phyloP scores from a whole-genome alignment of 306 rosid genomes.

The Prunus dulcis region DNA sequence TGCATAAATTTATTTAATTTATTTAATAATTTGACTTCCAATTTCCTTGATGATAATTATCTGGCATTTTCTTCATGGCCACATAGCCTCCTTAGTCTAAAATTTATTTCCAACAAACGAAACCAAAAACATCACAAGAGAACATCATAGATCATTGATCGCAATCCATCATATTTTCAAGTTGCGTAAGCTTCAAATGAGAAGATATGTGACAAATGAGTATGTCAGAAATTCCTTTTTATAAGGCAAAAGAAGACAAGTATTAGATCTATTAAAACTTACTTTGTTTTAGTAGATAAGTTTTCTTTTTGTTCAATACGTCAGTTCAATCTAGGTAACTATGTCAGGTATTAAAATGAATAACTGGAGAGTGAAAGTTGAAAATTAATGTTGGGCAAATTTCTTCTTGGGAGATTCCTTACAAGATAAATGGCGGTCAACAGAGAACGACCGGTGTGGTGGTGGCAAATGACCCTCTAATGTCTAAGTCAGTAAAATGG shows the following conservation, averaged over 20 bases:
- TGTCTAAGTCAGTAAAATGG: too few relatives aligned
- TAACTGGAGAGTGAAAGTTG: not conserved
- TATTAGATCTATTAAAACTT: not conserved
- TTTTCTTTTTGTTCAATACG: not conserved
- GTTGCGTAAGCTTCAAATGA: slow-evolving; percentile 55
- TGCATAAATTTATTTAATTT: too few relatives aligned
- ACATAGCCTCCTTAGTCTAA: too few relatives aligned
- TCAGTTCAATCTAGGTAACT: not conserved
- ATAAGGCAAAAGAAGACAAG: not conserved
- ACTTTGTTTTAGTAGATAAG: not conserved
- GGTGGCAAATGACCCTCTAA: too few relatives aligned
- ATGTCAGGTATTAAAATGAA: not conserved
- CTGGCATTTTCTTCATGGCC: not conserved
- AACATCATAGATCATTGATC: not conserved
- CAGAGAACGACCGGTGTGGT: too few relatives aligned
- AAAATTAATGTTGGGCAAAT: too few relatives aligned
- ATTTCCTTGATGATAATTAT: not conserved
- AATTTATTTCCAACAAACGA: too few relatives aligned
- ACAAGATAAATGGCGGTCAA: too few relatives aligned
- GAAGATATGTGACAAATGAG: slow-evolving; percentile 36
- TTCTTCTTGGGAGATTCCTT: too few relatives aligned
- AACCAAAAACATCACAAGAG: slow-evolving; percentile 10
- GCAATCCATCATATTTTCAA: not conserved
- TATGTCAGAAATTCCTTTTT: slow-evolving; percentile 9
- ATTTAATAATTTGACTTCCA: not conserved